These are phyloP conservation scores for Solanum pimpinellifolium DNA, from an alignment of 257 asterid genomes.

Conservation along the genomic window DNA sequence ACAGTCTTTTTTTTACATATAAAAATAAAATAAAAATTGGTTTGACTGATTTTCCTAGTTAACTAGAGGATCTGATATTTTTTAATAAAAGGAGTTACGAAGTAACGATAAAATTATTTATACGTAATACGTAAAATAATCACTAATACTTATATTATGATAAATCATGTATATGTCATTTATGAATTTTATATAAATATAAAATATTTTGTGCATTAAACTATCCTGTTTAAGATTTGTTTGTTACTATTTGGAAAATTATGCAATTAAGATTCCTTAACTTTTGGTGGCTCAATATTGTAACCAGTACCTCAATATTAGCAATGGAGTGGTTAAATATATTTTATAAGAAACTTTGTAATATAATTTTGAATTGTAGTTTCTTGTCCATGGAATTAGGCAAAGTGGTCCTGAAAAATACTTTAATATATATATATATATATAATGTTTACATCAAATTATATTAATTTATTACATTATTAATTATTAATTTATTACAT, in stretches of 20 bases:
- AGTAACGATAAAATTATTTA: not conserved
- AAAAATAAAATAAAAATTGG: too few species aligned
- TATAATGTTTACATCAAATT: not conserved
- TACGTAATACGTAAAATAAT: not conserved
- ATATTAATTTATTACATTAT: not conserved
- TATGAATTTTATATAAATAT: not conserved
- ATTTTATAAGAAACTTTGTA: not conserved
- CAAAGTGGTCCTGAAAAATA: not conserved
- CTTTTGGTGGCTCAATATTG: not conserved
- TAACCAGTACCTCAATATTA: not conserved
- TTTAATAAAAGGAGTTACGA: not conserved
- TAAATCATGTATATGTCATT: rapidly evolving
- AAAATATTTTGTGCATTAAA: not conserved
- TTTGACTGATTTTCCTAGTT: not conserved
- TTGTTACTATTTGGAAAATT: not conserved
- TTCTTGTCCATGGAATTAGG: not conserved
- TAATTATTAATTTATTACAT: not conserved
- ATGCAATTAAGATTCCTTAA: not conserved
- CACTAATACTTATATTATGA: rapidly evolving
- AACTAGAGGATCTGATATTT: not conserved
- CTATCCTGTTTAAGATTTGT: not conserved
- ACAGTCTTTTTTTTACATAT: too few species aligned
- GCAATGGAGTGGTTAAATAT: not conserved
- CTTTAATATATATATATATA: not conserved
- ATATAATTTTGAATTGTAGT: not conserved